Percentiles rank a stretch among this genome's conserved stretches.
Evolutionary conservation across 768 basidiomycete genomes (phyloP).

Genomic region (Guyanaporus albipodus): DNA sequence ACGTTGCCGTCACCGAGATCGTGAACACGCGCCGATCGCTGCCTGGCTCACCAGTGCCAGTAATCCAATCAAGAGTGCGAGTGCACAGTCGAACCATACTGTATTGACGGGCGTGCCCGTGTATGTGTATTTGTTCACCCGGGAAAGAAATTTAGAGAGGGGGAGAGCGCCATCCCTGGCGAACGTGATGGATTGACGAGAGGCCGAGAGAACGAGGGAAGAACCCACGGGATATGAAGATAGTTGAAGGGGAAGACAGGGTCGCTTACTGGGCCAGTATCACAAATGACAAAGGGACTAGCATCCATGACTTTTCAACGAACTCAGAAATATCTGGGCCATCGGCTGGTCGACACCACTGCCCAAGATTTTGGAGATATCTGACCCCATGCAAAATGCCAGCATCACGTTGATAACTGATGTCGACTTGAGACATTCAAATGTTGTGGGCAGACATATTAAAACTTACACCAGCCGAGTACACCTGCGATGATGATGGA

Average conservation of each 20-base stretch:
- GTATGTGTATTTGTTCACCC: constrained; percentile 39
- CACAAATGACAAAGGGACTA: constrained; percentile 51
- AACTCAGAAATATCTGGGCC: constrained; percentile 37
- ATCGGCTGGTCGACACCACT: constrained; percentile 35
- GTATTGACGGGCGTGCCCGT: constrained; percentile 55
- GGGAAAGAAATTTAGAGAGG: constrained; percentile 47
- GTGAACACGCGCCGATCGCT: constrained; percentile 58
- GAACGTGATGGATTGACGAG: constrained; percentile 54
- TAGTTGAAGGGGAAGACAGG: neutral
- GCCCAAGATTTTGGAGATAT: constrained; percentile 23
- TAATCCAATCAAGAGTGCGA: neutral
- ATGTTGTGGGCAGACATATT: neutral
- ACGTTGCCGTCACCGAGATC: constrained; percentile 39
- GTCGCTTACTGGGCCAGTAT: constrained; percentile 39
- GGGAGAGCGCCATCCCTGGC: constrained; percentile 58
- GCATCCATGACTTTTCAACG: constrained; percentile 39
- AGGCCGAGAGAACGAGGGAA: constrained; percentile 40
- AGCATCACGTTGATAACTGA: constrained; percentile 49
- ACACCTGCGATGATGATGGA: constrained; percentile 43
- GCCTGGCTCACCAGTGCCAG: neutral
- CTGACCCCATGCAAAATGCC: constrained; percentile 54
- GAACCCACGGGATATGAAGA: constrained; percentile 35
- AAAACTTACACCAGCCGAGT: constrained; percentile 39
- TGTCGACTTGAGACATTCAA: neutral
- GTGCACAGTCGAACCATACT: constrained; percentile 43